Percentiles rank a stretch among this genome's conserved stretches.
Conservation (phyloP, 495 filamentous ascomycete genomes). For the Letharia columbiana region DNA sequence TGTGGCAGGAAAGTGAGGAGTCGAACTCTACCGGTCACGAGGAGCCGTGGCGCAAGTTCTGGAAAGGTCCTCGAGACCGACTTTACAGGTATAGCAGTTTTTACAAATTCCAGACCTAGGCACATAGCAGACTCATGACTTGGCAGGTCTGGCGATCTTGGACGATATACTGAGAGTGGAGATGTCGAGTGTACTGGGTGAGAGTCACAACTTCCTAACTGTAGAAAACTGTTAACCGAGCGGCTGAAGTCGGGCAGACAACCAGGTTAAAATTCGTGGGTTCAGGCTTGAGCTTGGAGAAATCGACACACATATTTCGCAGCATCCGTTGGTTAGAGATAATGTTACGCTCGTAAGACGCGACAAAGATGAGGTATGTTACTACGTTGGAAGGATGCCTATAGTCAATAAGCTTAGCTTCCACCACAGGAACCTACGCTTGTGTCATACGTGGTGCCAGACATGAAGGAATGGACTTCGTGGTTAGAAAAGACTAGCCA, state of each 20-base stretch:
- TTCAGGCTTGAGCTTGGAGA: conserved; percentile 94
- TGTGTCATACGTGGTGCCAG: conserved; percentile 86
- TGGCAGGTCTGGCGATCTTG: conserved; percentile 57
- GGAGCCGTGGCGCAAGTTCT: conserved; percentile 71
- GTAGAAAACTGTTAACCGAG: conserved; percentile 32
- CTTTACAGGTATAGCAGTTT: conserved; percentile 63
- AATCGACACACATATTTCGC: conserved; percentile 71
- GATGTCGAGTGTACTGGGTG: conserved; percentile 35
- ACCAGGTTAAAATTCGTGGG: conserved; percentile 90
- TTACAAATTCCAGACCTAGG: conserved; percentile 47
- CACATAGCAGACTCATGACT: conserved; percentile 48
- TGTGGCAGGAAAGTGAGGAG: conserved; percentile 60
- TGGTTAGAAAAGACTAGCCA: conserved; percentile 54
- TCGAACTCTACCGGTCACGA: conserved; percentile 29
- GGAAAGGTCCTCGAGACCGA: conserved; percentile 75
- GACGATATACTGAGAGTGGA: conserved; percentile 20
- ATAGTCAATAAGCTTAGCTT: background rate
- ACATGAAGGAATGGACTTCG: conserved; percentile 59
- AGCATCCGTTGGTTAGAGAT: conserved; percentile 72
- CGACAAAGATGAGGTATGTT: conserved; percentile 63
- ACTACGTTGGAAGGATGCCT: background rate
- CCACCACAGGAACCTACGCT: conserved; percentile 57
- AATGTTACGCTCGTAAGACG: conserved; percentile 80
- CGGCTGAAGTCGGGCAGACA: conserved; percentile 65
- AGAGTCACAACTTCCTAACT: background rate